phyloP scores from a whole-genome alignment of 352 stramenopile species.

The Phytophthora sp. region DNA sequence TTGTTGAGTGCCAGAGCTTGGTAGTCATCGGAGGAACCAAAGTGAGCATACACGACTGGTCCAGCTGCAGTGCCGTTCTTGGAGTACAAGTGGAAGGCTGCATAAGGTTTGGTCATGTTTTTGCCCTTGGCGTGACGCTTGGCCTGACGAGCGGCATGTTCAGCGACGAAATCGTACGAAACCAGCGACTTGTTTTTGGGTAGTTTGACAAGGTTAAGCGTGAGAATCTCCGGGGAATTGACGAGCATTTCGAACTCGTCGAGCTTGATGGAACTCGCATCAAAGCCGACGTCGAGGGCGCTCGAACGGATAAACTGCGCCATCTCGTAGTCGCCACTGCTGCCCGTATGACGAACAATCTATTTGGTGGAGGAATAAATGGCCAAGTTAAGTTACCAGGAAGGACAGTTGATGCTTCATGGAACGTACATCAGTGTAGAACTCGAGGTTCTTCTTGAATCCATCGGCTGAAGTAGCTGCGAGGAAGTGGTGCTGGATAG shows the following conservation, averaged over 20 bases:
- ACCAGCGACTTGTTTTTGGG: conserved; percentile 31
- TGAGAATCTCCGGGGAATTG: conserved; percentile 72
- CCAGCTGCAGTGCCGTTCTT: conserved; percentile 71
- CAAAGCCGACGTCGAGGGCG: conserved; percentile 78
- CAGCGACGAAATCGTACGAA: conserved; percentile 37
- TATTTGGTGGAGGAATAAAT: conserved; percentile 12
- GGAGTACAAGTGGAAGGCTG: conserved; percentile 84
- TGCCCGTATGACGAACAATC: conserved; percentile 66
- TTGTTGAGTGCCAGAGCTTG: conserved; percentile 53
- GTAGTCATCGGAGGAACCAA: conserved; percentile 72
- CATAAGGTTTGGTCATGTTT: conserved; percentile 36
- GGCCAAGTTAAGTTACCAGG: not conserved
- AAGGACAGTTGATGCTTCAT: not conserved
- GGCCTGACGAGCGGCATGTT: conserved; percentile 26
- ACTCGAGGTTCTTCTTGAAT: conserved; percentile 72
- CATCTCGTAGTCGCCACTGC: conserved; percentile 70
- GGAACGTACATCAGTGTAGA: conserved; percentile 65
- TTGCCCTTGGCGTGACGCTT: conserved; percentile 42
- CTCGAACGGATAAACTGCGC: conserved; percentile 78
- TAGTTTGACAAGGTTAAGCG: conserved; percentile 42
- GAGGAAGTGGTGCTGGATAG: conserved; percentile 84
- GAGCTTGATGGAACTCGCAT: conserved; percentile 77
- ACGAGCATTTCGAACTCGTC: conserved; percentile 85
- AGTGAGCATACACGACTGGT: conserved; percentile 79
- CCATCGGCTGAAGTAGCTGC: conserved; percentile 66